These are phyloP conservation scores for Scopulariopsis brevicaulis DNA, from an alignment of 2,329 filamentous ascomycete genomes.

Conservation along the genomic window DNA sequence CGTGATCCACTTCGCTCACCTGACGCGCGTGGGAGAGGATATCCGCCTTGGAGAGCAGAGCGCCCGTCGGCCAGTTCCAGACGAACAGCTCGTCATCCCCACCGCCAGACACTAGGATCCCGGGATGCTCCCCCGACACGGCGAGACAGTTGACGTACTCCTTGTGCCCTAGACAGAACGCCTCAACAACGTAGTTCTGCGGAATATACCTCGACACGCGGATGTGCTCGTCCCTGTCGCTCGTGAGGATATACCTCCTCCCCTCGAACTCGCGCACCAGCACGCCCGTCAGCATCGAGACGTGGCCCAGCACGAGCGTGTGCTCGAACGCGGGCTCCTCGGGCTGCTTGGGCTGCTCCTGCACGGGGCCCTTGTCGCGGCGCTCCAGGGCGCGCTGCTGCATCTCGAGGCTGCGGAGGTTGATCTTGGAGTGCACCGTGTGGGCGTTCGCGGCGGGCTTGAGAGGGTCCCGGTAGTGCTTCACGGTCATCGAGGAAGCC, in stretches of 20 bases:
- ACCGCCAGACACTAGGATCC: constrained; percentile 73
- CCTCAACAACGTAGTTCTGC: constrained; percentile 80
- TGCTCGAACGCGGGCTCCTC: constrained; percentile 53
- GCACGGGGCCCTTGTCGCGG: constrained; percentile 13
- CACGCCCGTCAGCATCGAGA: constrained; percentile 84
- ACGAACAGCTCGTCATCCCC: constrained; percentile 69
- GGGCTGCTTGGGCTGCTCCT: constrained; percentile 14
- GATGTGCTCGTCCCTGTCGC: constrained; percentile 61
- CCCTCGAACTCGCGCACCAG: constrained; percentile 28
- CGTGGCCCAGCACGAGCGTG: constrained; percentile 76
- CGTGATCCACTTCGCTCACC: constrained; percentile 16
- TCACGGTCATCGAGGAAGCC: constrained; percentile 11
- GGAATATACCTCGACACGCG: constrained; percentile 71
- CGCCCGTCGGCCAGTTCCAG: constrained; percentile 66
- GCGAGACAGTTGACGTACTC: constrained; percentile 74
- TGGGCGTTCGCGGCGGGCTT: constrained; percentile 42
- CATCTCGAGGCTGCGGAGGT: constrained; percentile 46
- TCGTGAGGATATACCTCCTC: constrained; percentile 40
- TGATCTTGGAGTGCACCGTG: constrained; percentile 54
- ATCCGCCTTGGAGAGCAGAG: constrained; percentile 40
- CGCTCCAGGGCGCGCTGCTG: constrained; percentile 37
- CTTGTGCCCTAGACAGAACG: constrained; percentile 78
- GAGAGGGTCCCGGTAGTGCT: constrained; percentile 19
- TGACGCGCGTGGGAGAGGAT: constrained; percentile 32
- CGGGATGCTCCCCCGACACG: constrained; percentile 41